Percentiles rank a stretch among this genome's conserved stretches.
Conservation (phyloP, 257 asterid species). For the Anisodus tanguticus region DNA sequence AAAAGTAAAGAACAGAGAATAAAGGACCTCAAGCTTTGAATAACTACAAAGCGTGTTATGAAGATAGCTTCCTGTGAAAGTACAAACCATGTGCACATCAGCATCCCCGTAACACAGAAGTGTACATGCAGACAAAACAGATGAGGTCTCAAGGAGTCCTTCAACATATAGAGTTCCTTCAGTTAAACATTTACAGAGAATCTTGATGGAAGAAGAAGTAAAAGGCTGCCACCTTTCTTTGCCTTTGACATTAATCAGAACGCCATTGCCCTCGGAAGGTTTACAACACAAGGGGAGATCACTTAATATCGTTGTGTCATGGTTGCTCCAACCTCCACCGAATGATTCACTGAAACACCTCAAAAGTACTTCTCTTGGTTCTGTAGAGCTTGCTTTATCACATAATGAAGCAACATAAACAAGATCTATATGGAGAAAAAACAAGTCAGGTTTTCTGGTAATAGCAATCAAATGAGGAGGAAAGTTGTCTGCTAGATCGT, state of each 20-base stretch:
- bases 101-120: constrained; percentile 79
- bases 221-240: constrained; percentile 74
- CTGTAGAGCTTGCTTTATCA: constrained; percentile 44
- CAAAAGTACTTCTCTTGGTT: constrained; percentile 52
- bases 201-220: constrained; percentile 78
- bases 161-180: constrained; percentile 90
- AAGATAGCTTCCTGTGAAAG: constrained; percentile 34
- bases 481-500: not conserved
- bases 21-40: not conserved
- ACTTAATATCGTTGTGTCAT: constrained; percentile 52
- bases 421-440: constrained; percentile 53
- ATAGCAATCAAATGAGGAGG: constrained; percentile 23
- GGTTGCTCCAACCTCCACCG: constrained; percentile 45
- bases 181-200: constrained; percentile 76
- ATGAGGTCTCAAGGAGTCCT: constrained; percentile 76
- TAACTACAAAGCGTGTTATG: constrained; percentile 3
- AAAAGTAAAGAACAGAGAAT: not conserved
- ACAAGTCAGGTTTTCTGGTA: constrained; percentile 29
- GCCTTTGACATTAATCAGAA: constrained; percentile 69
- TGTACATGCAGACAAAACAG: constrained; percentile 70
- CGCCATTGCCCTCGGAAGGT: constrained; percentile 66
- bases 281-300: constrained; percentile 61
- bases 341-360: constrained; percentile 64
- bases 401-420: constrained; percentile 49
- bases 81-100: constrained; percentile 84